Evolutionary conservation across 1,284 basidiomycete genomes (phyloP), one percentile per base, ranked within the genome.

Genomic region (Sutorius eximius): DNA sequence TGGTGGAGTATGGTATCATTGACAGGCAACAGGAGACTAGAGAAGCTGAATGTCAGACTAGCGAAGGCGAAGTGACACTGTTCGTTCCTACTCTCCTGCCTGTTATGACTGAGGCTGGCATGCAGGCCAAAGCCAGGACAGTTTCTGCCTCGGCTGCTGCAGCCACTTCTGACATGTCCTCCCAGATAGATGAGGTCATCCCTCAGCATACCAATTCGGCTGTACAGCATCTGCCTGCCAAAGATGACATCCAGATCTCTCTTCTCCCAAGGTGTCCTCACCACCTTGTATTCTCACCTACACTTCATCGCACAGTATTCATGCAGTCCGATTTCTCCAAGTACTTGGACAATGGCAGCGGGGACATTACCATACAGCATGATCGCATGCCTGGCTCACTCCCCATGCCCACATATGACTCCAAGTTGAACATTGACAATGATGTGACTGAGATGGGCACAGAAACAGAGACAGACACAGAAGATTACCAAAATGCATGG

Each of bases 401-500:
- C 20, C 51, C 58, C 24, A 43, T 52, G 8, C 34, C 51, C 20
- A 45, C 54, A 1, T 71, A 71, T 18, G 74, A 74, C n/a, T 51
- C 55, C 12, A 77, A 79, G 6, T 73, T 72, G 13, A 73, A 74
- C 22, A 56, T 69, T 1, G 74, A 77, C 32, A 81, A 83, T 36
- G 82, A 79, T 51, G 83, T 79, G 57, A 82, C 76, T 1, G 81
- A 78, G 66, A 86, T 84, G 8, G 86, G 85, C 48, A 81, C 78
- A 1, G 84, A 86, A 55, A 83, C 82, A 7, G 87, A 88, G 58
- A 82, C 82, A 0, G 87, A 89, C 49, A 78, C 75, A 13, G 91
- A 93, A 22, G 88, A 91, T 57, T 96, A 91, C 66, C 82, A 89
- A 22, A 91, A 95, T 67, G 93, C 93, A 2, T 77, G 85, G 49